A percentile compares a stretch with the other conserved stretches of the same genome.
Conservation (phyloP, 1,139 yeast genomes). For the Meyerozyma carpophila region DNA sequence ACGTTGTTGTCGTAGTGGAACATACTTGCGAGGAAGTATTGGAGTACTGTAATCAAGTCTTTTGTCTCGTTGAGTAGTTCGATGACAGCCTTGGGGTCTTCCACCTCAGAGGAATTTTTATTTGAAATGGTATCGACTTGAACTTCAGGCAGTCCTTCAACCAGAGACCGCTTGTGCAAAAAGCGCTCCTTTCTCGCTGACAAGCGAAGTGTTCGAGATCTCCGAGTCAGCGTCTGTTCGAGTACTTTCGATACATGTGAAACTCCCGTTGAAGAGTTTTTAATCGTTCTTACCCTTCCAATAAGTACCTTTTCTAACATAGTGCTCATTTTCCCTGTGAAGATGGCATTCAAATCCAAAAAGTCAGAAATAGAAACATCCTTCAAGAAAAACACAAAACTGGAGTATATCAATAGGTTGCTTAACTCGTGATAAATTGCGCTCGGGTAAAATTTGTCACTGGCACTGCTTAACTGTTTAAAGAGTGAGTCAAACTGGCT, state of each 20-base stretch:
- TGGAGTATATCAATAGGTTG: slow-evolving; percentile 49
- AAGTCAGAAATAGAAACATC: slow-evolving; percentile 40
- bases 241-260: slow-evolving; percentile 8
- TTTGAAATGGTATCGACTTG: slow-evolving; percentile 1
- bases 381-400: slow-evolving; percentile 62
- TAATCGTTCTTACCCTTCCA: slow-evolving; percentile 18
- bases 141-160: neutral
- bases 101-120: slow-evolving; percentile 22
- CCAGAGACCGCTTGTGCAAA: neutral
- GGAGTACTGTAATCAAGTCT: slow-evolving; percentile 43
- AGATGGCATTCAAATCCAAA: slow-evolving; percentile 23
- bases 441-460: slow-evolving; percentile 4
- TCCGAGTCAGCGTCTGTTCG: slow-evolving; percentile 15
- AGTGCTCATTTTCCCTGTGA: slow-evolving; percentile 20
- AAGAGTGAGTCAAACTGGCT: slow-evolving; percentile 35
- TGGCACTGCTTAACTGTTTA: slow-evolving; percentile 17
- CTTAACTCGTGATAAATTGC: slow-evolving; percentile 30
- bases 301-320: slow-evolving; percentile 25
- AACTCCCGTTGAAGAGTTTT: slow-evolving; percentile 9
- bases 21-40: slow-evolving; percentile 56
- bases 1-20: slow-evolving; percentile 58
- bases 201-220: slow-evolving; percentile 29
- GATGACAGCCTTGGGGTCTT: slow-evolving; percentile 40
- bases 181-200: slow-evolving; percentile 9
- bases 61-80: slow-evolving; percentile 31